Evolutionary conservation across 116 monocot genomes (phyloP).

Genomic region (Dioscorea cayenensis): DNA sequence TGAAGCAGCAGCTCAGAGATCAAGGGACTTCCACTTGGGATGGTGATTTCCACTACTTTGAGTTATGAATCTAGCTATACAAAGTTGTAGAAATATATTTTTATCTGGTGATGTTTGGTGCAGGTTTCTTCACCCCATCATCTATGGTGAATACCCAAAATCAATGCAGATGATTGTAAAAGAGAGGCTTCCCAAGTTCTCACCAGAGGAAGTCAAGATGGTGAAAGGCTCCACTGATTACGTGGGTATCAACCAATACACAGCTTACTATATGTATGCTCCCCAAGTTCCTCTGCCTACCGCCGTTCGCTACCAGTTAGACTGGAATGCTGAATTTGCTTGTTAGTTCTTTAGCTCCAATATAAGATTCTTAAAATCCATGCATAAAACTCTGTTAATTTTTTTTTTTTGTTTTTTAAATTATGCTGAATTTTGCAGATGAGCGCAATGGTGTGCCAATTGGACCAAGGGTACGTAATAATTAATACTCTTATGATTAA

Average conservation of each 20-base stretch:
- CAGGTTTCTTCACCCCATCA: slow-evolving; percentile 87
- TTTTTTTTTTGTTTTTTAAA: background rate
- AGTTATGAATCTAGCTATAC: background rate
- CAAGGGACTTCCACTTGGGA: slow-evolving; percentile 85
- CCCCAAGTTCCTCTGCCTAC: slow-evolving; percentile 16
- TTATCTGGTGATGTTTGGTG: background rate
- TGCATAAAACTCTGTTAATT: background rate
- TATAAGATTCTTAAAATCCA: background rate
- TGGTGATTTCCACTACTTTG: slow-evolving; percentile 35
- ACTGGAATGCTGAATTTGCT: slow-evolving; percentile 69
- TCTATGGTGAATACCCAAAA: slow-evolving; percentile 78
- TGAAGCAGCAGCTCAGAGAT: slow-evolving; percentile 74
- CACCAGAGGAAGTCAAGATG: slow-evolving; percentile 39
- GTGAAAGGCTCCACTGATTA: slow-evolving; percentile 77
- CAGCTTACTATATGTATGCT: slow-evolving; percentile 70
- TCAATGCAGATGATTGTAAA: slow-evolving; percentile 60
- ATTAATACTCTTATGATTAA: background rate
- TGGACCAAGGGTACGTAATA: slow-evolving; percentile 55
- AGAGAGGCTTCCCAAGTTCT: slow-evolving; percentile 87
- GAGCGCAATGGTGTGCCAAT: slow-evolving; percentile 74
- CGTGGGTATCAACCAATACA: slow-evolving; percentile 87
- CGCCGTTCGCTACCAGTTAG: slow-evolving; percentile 39
- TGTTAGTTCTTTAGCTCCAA: slow-evolving; percentile 33
- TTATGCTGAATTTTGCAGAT: slow-evolving; percentile 31
- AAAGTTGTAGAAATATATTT: background rate